Evolutionary conservation across 2,329 filamentous ascomycete genomes (phyloP).

Genomic region (Bisporella sp.): DNA sequence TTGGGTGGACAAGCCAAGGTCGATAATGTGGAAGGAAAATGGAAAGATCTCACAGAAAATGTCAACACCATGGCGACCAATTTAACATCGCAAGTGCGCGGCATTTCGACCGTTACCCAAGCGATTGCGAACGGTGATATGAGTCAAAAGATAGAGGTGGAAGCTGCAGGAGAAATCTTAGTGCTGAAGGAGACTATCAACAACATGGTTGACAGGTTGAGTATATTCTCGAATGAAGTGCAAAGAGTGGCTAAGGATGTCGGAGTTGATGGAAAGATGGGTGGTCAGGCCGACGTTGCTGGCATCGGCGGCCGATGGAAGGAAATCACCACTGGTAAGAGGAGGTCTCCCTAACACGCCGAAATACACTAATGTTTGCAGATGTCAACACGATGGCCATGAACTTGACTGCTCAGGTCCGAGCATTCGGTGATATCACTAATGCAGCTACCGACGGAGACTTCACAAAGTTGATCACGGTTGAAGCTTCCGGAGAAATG

Average conservation of each 20-base stretch:
- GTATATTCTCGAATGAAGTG: conserved; percentile 93
- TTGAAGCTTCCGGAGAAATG: conserved; percentile 98
- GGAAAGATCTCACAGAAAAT: conserved; percentile 92
- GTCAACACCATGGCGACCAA: conserved; percentile 72
- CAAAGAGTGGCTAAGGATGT: conserved; percentile 95
- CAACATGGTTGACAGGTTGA: conserved; percentile 94
- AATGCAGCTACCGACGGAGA: conserved; percentile 95
- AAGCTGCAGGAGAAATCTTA: conserved; percentile 90
- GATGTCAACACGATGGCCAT: conserved; percentile 38
- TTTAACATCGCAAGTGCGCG: conserved; percentile 68
- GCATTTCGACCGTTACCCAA: conserved; percentile 90
- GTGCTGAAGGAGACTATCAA: conserved; percentile 95
- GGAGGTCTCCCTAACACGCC: not conserved
- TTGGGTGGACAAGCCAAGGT: conserved; percentile 91
- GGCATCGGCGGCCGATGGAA: conserved; percentile 94
- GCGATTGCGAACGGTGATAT: conserved; percentile 94
- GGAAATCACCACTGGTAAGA: conserved; percentile 77
- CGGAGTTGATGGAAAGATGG: conserved; percentile 97
- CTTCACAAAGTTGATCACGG: conserved; percentile 93
- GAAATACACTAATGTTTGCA: conserved; percentile 5
- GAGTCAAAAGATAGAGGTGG: conserved; percentile 91
- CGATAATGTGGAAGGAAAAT: conserved; percentile 93
- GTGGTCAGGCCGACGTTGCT: conserved; percentile 89
- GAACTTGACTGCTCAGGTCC: conserved; percentile 88
- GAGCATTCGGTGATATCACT: conserved; percentile 97